Percentiles rank a stretch among this genome's conserved stretches.
phyloP scores from a whole-genome alignment of 176 grass and related monocot species.

The Dactylis glomerata region DNA sequence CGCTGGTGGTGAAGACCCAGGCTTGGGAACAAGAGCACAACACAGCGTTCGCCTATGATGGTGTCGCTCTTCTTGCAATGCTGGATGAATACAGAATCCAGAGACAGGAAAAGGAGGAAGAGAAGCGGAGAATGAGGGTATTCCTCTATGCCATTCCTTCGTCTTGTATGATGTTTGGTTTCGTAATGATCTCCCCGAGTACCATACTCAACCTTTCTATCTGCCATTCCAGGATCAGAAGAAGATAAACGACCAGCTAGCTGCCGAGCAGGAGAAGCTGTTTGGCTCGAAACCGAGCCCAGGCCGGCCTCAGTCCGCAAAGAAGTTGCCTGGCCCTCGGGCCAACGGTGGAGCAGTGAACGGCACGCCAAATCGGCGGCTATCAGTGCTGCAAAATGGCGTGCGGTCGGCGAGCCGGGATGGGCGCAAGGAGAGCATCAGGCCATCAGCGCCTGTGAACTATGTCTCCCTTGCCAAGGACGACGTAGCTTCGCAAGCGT shows the following conservation, averaged over 20 bases:
- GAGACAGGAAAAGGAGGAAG: slow-evolving; percentile 76
- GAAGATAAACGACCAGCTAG: slow-evolving; percentile 73
- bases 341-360: slow-evolving; percentile 26
- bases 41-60: slow-evolving; percentile 63
- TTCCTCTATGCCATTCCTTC: not conserved
- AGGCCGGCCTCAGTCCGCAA: slow-evolving; percentile 46
- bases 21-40: slow-evolving; percentile 76
- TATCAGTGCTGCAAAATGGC: slow-evolving; percentile 51
- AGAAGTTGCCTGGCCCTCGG: slow-evolving; percentile 55
- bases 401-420: slow-evolving; percentile 54
- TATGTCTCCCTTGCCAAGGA: slow-evolving; percentile 78
- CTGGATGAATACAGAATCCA: slow-evolving; percentile 82
- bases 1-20: slow-evolving; percentile 61
- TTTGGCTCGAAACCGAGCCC: slow-evolving; percentile 65
- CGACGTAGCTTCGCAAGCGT: slow-evolving; percentile 41
- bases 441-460: slow-evolving; percentile 60
- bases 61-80: slow-evolving; percentile 77
- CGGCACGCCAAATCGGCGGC: slow-evolving; percentile 42
- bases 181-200: not conserved
- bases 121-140: slow-evolving; percentile 81
- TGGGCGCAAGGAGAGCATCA: slow-evolving; percentile 48
- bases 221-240: slow-evolving; percentile 72
- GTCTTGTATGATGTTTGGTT: not conserved
- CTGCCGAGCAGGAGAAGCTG: slow-evolving; percentile 64
- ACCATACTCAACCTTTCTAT: not conserved